phyloP scores from a whole-genome alignment of 108 stramenopile species.

The Hondaea fermentalgiana region DNA sequence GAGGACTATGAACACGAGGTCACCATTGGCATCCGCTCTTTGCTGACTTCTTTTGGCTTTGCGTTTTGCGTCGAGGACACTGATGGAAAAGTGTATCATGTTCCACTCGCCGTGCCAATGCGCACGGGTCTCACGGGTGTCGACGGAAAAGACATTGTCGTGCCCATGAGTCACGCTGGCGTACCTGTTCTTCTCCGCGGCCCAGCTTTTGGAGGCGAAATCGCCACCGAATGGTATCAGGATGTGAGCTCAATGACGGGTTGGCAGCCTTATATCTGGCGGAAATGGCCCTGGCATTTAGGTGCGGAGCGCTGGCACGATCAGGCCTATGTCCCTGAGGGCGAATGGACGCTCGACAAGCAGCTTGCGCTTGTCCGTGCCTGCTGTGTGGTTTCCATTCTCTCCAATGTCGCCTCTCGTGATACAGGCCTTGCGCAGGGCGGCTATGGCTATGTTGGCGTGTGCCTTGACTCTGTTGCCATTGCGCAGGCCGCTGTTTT shows the following conservation, averaged over 20 bases:
- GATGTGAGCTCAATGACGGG: not conserved
- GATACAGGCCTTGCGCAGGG: not conserved
- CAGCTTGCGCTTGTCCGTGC: not conserved
- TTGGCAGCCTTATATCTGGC: slow-evolving; percentile 11
- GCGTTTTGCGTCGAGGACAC: not conserved
- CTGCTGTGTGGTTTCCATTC: not conserved
- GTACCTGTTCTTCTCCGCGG: not conserved
- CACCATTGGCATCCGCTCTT: not conserved
- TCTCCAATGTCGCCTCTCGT: not conserved
- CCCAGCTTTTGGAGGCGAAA: not conserved
- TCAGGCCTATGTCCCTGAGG: not conserved
- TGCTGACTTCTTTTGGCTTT: not conserved
- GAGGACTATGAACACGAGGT: not conserved
- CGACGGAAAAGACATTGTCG: not conserved
- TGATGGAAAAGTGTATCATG: not conserved
- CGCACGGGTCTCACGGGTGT: not conserved
- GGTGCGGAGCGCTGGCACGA: not conserved
- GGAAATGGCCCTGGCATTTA: not conserved
- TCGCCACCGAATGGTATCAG: not conserved
- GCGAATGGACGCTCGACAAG: not conserved
- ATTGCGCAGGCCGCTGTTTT: not conserved
- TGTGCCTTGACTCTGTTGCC: not conserved
- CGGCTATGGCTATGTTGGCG: not conserved
- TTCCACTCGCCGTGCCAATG: slow-evolving; percentile 4
- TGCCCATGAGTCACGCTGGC: slow-evolving; percentile 11